A percentile compares a stretch with the other conserved stretches of the same genome.
Evolutionary conservation across 257 asterid genomes (phyloP).

Genomic region (Jacaranda mimosifolia): DNA sequence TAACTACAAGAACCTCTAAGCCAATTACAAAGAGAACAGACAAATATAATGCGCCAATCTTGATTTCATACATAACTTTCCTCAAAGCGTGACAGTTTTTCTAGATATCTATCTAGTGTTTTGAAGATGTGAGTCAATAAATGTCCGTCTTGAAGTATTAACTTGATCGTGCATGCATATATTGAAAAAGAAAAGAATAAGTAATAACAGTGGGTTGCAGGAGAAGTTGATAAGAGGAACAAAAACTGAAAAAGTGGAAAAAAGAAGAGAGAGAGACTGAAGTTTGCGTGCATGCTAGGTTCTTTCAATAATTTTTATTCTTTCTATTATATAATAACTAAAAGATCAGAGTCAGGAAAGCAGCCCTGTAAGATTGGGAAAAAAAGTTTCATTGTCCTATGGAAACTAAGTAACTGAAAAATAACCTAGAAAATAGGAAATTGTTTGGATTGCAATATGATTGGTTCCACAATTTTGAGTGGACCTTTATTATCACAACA

Average conservation of each 20-base stretch:
- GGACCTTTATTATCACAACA: not conserved
- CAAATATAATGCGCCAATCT: not conserved
- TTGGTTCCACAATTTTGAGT: not conserved
- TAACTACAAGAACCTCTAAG: not conserved
- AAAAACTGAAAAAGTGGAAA: too few species aligned
- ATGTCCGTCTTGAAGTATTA: not conserved
- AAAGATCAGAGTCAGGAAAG: too few species aligned
- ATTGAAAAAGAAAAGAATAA: too few species aligned
- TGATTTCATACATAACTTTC: not conserved
- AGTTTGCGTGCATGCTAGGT: not conserved
- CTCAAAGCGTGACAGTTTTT: not conserved
- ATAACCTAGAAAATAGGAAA: not conserved
- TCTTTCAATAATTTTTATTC: constrained; percentile 4
- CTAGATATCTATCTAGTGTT: not conserved
- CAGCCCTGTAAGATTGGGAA: too few species aligned
- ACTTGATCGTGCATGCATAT: not conserved
- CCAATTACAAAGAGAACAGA: not conserved
- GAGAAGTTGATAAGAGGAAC: too few species aligned
- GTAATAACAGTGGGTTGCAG: too few species aligned
- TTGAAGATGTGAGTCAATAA: not conserved
- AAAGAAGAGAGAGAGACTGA: too few species aligned
- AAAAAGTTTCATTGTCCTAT: not conserved
- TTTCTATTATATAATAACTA: not conserved
- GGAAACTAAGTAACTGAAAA: not conserved
- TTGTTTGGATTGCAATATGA: not conserved